Evolutionary conservation across 2,329 filamentous ascomycete species (phyloP).

Genomic region (Paraphaeosphaeria sporulosa): DNA sequence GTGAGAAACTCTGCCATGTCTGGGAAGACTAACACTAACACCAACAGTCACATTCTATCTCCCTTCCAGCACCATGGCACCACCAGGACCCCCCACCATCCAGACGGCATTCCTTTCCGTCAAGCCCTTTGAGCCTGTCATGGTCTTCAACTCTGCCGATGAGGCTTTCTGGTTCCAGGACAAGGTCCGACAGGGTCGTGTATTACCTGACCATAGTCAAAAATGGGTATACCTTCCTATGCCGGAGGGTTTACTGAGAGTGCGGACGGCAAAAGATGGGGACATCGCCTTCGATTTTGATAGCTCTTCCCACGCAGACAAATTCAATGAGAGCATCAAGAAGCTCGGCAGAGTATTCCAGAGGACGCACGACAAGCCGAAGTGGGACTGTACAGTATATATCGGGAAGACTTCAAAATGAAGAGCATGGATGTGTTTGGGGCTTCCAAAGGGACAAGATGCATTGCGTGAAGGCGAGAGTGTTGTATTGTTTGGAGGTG

Average conservation of each 20-base stretch:
- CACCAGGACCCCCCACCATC: conserved; percentile 13
- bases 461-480: neutral
- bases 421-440: neutral
- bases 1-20: too few species aligned
- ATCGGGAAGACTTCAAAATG: conserved; percentile 20
- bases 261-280: conserved; percentile 25
- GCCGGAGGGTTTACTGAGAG: conserved; percentile 28
- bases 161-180: conserved; percentile 30
- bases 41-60: neutral
- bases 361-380: conserved; percentile 19
- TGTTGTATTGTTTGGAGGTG: neutral
- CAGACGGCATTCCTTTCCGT: conserved; percentile 30
- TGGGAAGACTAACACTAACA: neutral
- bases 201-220: conserved; percentile 19
- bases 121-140: conserved; percentile 30
- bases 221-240: conserved; percentile 32
- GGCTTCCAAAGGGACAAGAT: neutral
- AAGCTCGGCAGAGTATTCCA: conserved; percentile 21
- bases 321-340: conserved; percentile 27
- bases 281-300: conserved; percentile 34
- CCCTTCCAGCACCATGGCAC: conserved; percentile 15
- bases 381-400: conserved; percentile 27
- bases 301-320: conserved; percentile 18
- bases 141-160: conserved; percentile 25
- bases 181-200: conserved; percentile 29